A percentile compares a stretch with the other conserved stretches of the same genome.
These are phyloP conservation scores for Evansstolkia leycettana DNA, from an alignment of 495 filamentous ascomycete species.

Conservation along the genomic window DNA sequence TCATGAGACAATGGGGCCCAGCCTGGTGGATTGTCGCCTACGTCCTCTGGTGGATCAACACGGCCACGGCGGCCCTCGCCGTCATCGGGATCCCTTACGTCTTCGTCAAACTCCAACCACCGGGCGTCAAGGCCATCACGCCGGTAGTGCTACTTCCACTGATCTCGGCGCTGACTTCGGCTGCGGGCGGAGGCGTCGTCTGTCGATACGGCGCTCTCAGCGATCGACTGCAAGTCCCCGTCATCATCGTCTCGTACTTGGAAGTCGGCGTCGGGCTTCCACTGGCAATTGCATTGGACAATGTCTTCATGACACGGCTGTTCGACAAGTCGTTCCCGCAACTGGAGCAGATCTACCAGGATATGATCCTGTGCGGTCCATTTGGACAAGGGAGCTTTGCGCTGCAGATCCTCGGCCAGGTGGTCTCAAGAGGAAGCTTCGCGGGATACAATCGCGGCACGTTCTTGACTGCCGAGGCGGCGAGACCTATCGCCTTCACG, in stretches of 20 bases:
- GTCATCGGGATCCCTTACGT: conserved; percentile 14
- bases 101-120: conserved; percentile 18
- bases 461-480: conserved; percentile 14
- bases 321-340: conserved; percentile 11
- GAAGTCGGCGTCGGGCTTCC: conserved; percentile 16
- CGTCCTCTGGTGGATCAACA: conserved; percentile 21
- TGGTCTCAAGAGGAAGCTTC: conserved; percentile 10
- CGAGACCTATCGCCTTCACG: conserved; percentile 5
- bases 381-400: conserved; percentile 22
- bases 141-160: conserved; percentile 15
- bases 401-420: conserved; percentile 15
- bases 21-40: conserved; percentile 11
- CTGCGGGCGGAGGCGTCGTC: conserved; percentile 18
- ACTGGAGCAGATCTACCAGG: conserved; percentile 14
- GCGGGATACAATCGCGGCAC: conserved; percentile 14
- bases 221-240: conserved; percentile 17
- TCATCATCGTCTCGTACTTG: conserved; percentile 21
- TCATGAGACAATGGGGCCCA: conserved; percentile 6
- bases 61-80: conserved; percentile 11
- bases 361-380: conserved; percentile 27
- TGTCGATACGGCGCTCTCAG: conserved; percentile 9
- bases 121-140: conserved; percentile 9
- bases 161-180: conserved; percentile 17
- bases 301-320: conserved; percentile 14
- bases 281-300: conserved; percentile 10